Base-by-base conservation (phyloP, 1,139 yeast genomes). In the Protomyces lactucae-debilis region DNA sequence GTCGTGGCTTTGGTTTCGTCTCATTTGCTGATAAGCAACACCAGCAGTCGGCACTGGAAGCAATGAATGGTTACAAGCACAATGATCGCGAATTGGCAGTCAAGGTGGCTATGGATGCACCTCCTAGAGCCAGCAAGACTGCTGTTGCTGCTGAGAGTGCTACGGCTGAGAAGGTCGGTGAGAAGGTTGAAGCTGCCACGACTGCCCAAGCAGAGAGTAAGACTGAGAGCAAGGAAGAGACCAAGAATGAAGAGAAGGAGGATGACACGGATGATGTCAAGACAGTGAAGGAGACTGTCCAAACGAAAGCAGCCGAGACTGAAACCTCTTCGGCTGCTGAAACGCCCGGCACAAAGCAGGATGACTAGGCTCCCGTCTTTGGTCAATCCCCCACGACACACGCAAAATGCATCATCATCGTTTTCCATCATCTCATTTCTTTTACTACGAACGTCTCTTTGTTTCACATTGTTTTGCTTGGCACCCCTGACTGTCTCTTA, bases 1-100 rank as follows among this genome's bases (percentile, higher is more conserved):
- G 74, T 21, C 73, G 73, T 65, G 80, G 80, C 14, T 81, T 83
- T 65, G 88, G 86, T 0, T 77, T 86, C 69, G 82, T 85, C 52
- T 81, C 80, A 32, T 76, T 85, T 65, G 78, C 79, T 37, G 76
- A 77, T 12, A 78, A 76, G n/a, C 78, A 74, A 23, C 75, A 75
- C 18, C 80, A 84, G 64, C 69, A 74, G 52, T 76, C 76, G 52
- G 82, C 86, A 0, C 74, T 84, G 65, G 78, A 73, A 21, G 76
- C 74, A 39, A 76, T 82, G 68, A 70, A 76, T 37, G 79, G 76
- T 39, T 73, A 74, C 65, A 75, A 74, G 61, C 71, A 73, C 39
- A 81, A 60, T 5, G 57, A 60, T 10, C 61, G 65, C 25, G 57
- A 48, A 21, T 54, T 66, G 32, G 60, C 63, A 9, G 68, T 66